Percentiles rank a stretch among this genome's conserved stretches.
Evolutionary conservation across 177 flowering plant species (phyloP).

Genomic region (Telopea speciosissima): DNA sequence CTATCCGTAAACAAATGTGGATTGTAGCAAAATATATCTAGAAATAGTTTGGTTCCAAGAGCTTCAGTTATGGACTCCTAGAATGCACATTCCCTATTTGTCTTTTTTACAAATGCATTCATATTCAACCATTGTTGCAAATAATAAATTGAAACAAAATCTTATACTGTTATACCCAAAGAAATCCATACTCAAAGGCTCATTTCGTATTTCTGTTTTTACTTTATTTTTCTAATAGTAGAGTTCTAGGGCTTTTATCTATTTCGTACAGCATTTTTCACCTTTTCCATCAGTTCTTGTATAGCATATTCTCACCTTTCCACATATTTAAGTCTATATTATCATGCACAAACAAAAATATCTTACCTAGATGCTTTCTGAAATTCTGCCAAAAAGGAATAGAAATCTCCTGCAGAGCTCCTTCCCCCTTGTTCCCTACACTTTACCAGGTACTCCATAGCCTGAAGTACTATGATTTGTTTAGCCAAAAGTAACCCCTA

Average conservation of each 20-base stretch:
- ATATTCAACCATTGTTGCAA: too few species aligned
- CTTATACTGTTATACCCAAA: too few species aligned
- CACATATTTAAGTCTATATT: too few species aligned
- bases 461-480: constrained; percentile 35
- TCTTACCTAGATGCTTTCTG: constrained; percentile 84
- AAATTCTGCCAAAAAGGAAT: constrained; percentile 57
- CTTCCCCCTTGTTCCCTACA: constrained; percentile 58
- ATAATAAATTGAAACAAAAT: too few species aligned
- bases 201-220: too few species aligned
- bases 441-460: constrained; percentile 70
- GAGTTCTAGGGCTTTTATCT: too few species aligned
- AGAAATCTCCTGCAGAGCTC: constrained; percentile 66
- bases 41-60: background rate
- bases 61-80: background rate
- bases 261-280: too few species aligned
- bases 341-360: background rate
- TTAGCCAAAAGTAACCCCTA: background rate
- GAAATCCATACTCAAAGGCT: too few species aligned
- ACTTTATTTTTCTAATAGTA: too few species aligned
- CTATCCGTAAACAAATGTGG: too few species aligned
- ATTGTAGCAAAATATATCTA: background rate
- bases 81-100: background rate
- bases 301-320: too few species aligned
- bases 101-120: background rate
- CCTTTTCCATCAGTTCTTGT: too few species aligned